phyloP scores from a whole-genome alignment of 176 grass and related monocot species.

The Raddia guianensis region DNA sequence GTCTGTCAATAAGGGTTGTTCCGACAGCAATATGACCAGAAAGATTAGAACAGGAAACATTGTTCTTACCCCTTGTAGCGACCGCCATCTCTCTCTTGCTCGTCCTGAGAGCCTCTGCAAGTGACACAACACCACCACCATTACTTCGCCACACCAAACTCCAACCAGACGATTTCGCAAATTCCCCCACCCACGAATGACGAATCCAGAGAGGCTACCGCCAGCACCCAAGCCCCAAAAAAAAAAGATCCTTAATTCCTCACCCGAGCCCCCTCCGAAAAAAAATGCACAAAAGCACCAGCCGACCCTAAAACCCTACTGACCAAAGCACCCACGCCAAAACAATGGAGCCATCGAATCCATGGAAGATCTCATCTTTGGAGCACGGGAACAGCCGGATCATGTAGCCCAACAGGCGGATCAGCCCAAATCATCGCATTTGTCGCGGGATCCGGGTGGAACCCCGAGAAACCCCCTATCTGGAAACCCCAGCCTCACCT shows the following conservation, averaged over 20 bases:
- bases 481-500: slow-evolving; percentile 46
- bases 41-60: neutral
- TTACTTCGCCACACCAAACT: slow-evolving; percentile 4
- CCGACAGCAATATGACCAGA: slow-evolving; percentile 15
- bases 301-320: slow-evolving; percentile 33
- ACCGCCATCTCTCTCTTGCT: slow-evolving; percentile 95
- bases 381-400: neutral
- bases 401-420: neutral
- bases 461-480: neutral
- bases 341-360: slow-evolving; percentile 9
- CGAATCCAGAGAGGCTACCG: neutral
- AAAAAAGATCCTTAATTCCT: neutral
- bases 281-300: neutral
- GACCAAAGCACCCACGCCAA: neutral
- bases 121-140: neutral
- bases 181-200: neutral
- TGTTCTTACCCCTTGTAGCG: slow-evolving; percentile 75
- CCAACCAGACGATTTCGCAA: neutral
- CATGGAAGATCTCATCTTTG: slow-evolving; percentile 21
- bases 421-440: neutral
- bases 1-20: neutral
- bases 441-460: neutral
- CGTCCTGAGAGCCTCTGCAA: slow-evolving; percentile 86
- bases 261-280: no score
- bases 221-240: neutral